phyloP scores from a whole-genome alignment of 2,329 filamentous ascomycete species.

The Volutella citrinella region DNA sequence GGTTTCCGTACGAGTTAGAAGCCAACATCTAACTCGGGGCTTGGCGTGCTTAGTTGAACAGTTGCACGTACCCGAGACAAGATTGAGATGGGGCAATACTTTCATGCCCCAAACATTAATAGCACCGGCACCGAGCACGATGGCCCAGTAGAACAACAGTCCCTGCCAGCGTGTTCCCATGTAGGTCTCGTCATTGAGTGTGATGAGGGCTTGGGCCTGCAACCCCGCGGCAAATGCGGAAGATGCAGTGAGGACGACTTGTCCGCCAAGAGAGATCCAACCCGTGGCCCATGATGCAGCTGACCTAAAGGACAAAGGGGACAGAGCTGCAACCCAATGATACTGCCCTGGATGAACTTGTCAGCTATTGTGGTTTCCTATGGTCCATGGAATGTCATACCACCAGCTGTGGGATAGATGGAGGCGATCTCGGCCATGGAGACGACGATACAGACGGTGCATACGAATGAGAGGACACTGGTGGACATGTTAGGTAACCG shows the following conservation, averaged over 20 bases:
- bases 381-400: too few relatives aligned
- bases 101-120: constrained; percentile 42
- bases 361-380: too few relatives aligned
- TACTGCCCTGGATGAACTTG: constrained; percentile 19
- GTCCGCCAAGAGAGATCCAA: constrained; percentile 46
- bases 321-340: constrained; percentile 20
- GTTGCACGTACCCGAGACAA: constrained; percentile 12
- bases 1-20: too few relatives aligned
- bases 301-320: constrained; percentile 9
- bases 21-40: too few relatives aligned
- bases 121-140: constrained; percentile 33
- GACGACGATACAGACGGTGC: constrained; percentile 13
- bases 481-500: too few relatives aligned
- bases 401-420: constrained; percentile 19
- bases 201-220: constrained; percentile 41
- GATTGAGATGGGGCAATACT: constrained; percentile 35
- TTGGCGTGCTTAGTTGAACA: too few relatives aligned
- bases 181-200: constrained; percentile 40
- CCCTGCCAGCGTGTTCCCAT: constrained; percentile 41
- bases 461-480: constrained; percentile 15
- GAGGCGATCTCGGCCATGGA: constrained; percentile 18
- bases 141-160: constrained; percentile 45
- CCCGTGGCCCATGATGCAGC: constrained; percentile 26
- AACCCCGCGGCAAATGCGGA: constrained; percentile 46
- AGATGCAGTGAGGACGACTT: constrained; percentile 43